phyloP scores from a whole-genome alignment of 129 eudicot species.

The carrot (Daucus carota) region DNA sequence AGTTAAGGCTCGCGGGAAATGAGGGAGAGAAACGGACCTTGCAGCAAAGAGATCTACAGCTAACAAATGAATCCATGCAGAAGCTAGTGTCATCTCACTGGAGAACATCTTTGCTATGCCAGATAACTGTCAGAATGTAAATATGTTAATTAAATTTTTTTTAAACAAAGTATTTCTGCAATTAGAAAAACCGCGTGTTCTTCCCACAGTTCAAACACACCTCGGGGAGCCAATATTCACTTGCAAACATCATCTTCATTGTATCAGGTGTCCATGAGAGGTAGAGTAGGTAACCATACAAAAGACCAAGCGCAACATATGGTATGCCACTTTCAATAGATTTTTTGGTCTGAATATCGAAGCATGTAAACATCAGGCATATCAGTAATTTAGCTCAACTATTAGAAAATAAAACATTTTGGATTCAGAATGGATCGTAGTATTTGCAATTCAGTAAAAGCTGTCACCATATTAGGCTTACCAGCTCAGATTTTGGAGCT shows the following conservation, averaged over 20 bases:
- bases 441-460: neutral
- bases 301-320: constrained; percentile 57
- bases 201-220: constrained; percentile 24
- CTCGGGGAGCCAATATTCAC: constrained; percentile 93
- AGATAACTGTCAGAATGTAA: constrained; percentile 38
- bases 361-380: constrained; percentile 7
- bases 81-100: constrained; percentile 85
- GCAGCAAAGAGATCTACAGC: constrained; percentile 90
- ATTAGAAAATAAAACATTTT: neutral
- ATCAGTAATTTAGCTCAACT: neutral
- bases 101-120: constrained; percentile 95
- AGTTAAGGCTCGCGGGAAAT: no score
- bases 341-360: constrained; percentile 66
- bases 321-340: constrained; percentile 65
- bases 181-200: neutral
- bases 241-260: constrained; percentile 65
- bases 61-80: constrained; percentile 95
- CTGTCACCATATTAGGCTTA: constrained; percentile 18
- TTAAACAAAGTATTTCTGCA: neutral
- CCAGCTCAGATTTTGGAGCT: constrained; percentile 85
- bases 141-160: neutral
- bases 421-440: neutral
- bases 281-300: constrained; percentile 69
- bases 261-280: constrained; percentile 98
- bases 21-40: constrained; percentile 42